Base-by-base conservation (phyloP, 495 filamentous ascomycete genomes). In the Lophiostoma macrostomum region DNA sequence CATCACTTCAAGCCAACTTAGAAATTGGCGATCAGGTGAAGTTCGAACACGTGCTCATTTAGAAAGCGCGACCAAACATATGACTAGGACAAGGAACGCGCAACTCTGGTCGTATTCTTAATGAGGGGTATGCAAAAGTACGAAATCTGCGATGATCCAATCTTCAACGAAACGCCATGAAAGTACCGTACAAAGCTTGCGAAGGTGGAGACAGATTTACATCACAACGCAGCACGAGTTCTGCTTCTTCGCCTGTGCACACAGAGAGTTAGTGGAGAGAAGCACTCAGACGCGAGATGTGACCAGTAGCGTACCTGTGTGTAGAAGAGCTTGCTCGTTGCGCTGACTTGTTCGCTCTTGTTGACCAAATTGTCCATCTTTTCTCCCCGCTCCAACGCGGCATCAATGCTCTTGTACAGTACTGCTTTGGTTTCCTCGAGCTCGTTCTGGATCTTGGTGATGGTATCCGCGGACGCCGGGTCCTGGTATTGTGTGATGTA, bases 391-490 rank as follows among this genome's bases (percentile, higher is more conserved):
- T 94, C 86, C 62, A 96, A 71, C 47, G 95, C 87, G 64, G 80
- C 83, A 72, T 93, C 87, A 61, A 95, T 91, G n/a, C 89, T 93
- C 81, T 96, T 94, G 72, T 96, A 90, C 51, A 98, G 78, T 36
- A 95, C 84, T 66, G 96, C 93, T 82, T 96, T 98, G 49, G 94
- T 98, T 78, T 96, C 90, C 60, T 96, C 90, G 55, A 98, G 77
- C 73, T 98, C 91, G 73, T 88, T 85, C 73, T 97, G 94, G 61
- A 97, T 96, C 77, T 86, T 91, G 77, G 89, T 80, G 63, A 95
- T 93, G 71, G 81, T 89, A 71, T 90, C 90, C 44, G 90, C 91
- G 70, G 94, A 80, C 67, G 80, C 74, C 20, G 91, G 88, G 66
- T 95, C 86, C 73, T 96, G 91, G 70, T 90, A 95, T 63, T 93